Conservation (phyloP, 1,284 basidiomycete species). For the Fomitopsis schrenkii region DNA sequence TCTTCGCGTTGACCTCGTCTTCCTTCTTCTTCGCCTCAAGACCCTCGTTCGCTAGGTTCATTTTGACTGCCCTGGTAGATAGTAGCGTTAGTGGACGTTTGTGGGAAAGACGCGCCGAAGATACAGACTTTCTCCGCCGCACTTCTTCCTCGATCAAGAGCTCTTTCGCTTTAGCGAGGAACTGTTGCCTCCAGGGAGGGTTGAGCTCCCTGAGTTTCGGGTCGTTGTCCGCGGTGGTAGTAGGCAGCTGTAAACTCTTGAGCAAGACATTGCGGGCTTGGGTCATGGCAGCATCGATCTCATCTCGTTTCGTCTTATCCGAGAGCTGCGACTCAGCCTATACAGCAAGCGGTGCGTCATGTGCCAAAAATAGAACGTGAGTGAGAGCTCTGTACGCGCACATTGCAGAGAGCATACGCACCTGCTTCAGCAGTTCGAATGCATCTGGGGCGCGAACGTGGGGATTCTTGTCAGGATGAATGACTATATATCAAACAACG, state of each 20-base stretch:
- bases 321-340: slow-evolving; percentile 79
- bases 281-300: slow-evolving; percentile 72
- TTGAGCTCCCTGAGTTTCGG: slow-evolving; percentile 47
- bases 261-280: slow-evolving; percentile 64
- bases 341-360: background rate
- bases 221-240: slow-evolving; percentile 52
- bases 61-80: slow-evolving; percentile 64
- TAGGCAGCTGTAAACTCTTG: slow-evolving; percentile 55
- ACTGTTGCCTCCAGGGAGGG: slow-evolving; percentile 59
- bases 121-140: slow-evolving; percentile 66
- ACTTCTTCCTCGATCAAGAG: slow-evolving; percentile 80
- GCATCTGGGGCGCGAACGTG: slow-evolving; percentile 78
- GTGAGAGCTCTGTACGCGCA: background rate
- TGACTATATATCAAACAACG: slow-evolving; percentile 56
- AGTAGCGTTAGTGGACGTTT: slow-evolving; percentile 3
- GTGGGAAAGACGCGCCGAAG: background rate
- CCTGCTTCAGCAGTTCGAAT: slow-evolving; percentile 83
- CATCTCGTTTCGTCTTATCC: slow-evolving; percentile 69
- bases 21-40: slow-evolving; percentile 82
- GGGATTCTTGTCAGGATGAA: slow-evolving; percentile 82
- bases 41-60: slow-evolving; percentile 84
- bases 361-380: background rate
- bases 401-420: slow-evolving; percentile 22
- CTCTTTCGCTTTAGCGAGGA: slow-evolving; percentile 70
- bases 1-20: slow-evolving; percentile 67